These are phyloP conservation scores for Trichosporon sp. DNA, from an alignment of 1,284 basidiomycete genomes.

Conservation along the genomic window DNA sequence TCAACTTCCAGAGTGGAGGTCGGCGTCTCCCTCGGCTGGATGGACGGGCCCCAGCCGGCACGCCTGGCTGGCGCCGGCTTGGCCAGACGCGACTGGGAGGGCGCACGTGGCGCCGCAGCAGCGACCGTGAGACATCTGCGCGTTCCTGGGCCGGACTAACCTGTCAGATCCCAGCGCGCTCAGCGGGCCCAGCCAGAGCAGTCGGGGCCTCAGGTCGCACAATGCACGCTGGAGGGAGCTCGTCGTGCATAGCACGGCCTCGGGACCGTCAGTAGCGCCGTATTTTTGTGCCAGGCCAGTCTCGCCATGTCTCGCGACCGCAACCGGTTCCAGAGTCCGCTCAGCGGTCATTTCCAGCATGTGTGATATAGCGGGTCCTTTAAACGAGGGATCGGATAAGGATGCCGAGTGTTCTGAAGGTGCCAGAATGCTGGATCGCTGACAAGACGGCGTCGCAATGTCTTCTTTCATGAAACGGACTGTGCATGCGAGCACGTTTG, in stretches of 20 bases:
- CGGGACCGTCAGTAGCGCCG: too few species aligned
- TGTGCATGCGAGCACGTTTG: not conserved
- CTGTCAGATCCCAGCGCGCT: not conserved
- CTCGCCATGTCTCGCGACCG: too few species aligned
- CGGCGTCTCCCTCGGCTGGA: not conserved
- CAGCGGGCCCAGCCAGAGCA: not conserved
- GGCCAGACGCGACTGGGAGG: not conserved
- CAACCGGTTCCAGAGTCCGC: not conserved
- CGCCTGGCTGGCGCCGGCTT: too few species aligned
- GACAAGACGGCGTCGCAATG: too few species aligned
- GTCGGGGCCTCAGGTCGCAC: not conserved
- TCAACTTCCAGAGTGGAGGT: not conserved
- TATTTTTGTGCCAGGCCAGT: too few species aligned
- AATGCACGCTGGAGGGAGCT: too few species aligned
- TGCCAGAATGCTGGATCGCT: too few species aligned
- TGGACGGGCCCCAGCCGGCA: too few species aligned
- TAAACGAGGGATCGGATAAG: not conserved
- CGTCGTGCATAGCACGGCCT: too few species aligned
- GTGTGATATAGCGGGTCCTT: not conserved
- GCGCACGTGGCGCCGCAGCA: not conserved
- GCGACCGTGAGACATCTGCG: constrained; percentile 8
- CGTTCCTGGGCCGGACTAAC: not conserved
- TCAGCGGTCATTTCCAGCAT: too few species aligned
- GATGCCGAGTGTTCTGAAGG: not conserved
- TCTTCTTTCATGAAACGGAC: not conserved